Conservation (phyloP, 2,329 filamentous ascomycete species). For the Monosporascus sp. region DNA sequence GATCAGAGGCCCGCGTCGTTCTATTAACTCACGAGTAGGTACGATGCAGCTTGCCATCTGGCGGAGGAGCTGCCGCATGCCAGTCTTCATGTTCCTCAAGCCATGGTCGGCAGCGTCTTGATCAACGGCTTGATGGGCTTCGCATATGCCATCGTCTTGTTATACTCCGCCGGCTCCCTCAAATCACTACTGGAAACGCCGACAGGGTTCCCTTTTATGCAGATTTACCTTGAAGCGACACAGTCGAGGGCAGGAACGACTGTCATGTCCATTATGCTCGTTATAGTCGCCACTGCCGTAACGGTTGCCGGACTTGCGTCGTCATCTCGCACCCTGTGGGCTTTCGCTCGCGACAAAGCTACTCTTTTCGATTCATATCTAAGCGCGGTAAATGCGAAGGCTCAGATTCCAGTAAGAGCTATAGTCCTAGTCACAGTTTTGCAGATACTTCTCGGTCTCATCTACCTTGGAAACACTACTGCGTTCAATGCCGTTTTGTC, state of each 20-base stretch:
- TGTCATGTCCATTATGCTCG: too few relatives aligned
- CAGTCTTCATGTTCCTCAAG: slow-evolving; percentile 26
- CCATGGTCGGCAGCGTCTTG: slow-evolving; percentile 28
- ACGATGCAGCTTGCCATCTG: slow-evolving; percentile 29
- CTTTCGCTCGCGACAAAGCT: too few relatives aligned
- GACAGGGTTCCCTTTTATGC: too few relatives aligned
- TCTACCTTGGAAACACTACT: slow-evolving; percentile 36
- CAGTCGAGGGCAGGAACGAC: too few relatives aligned
- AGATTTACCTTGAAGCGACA: too few relatives aligned
- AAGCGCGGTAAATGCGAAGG: too few relatives aligned
- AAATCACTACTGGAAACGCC: too few relatives aligned
- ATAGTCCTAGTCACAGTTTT: slow-evolving; percentile 20
- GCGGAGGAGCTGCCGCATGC: slow-evolving; percentile 29
- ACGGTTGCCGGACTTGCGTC: too few relatives aligned
- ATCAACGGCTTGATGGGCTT: slow-evolving; percentile 42
- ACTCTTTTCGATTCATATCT: too few relatives aligned
- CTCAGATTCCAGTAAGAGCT: slow-evolving; percentile 4
- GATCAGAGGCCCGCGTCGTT: too few relatives aligned
- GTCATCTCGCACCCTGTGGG: too few relatives aligned
- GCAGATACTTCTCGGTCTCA: slow-evolving; percentile 28
- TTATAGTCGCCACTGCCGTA: too few relatives aligned
- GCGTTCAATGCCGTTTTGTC: slow-evolving; percentile 36
- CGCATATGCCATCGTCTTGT: slow-evolving; percentile 33
- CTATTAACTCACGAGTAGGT: slow-evolving; percentile 19
- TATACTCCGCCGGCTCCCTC: slow-evolving; percentile 29